Conservation (phyloP, 164 flowering plant genomes). For the Umbilicus rupestris region DNA sequence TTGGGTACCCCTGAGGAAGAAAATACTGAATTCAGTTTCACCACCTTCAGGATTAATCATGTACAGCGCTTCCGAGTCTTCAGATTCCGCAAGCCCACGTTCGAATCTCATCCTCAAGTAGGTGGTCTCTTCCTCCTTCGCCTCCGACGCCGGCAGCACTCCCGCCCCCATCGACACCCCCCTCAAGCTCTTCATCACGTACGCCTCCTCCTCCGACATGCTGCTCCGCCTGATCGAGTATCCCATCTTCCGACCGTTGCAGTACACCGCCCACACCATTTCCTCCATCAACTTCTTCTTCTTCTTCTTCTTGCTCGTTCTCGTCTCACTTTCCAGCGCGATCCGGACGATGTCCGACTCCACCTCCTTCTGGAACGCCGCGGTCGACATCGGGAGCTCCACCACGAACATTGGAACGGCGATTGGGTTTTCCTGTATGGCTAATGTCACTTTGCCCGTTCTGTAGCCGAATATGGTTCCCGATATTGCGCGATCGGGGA, state of each 20-base stretch:
- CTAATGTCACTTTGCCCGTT: conserved; percentile 48
- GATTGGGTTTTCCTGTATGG: conserved; percentile 71
- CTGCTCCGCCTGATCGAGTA: conserved; percentile 50
- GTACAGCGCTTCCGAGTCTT: conserved; percentile 71
- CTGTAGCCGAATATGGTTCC: conserved; percentile 69
- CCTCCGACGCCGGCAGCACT: conserved; percentile 39
- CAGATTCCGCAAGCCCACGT: conserved; percentile 56
- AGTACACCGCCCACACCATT: conserved; percentile 75
- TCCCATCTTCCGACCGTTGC: conserved; percentile 71
- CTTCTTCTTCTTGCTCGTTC: conserved; percentile 39
- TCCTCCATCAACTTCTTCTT: conserved; percentile 64
- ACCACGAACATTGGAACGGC: conserved; percentile 51
- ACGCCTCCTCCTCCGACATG: conserved; percentile 53
- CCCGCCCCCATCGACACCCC: conserved; percentile 96
- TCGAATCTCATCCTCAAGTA: conserved; percentile 80
- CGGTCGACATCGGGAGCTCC: conserved; percentile 58
- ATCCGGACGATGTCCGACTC: conserved; percentile 55
- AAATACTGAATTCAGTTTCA: conserved; percentile 77
- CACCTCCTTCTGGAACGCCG: conserved; percentile 62
- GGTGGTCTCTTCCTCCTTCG: conserved; percentile 55
- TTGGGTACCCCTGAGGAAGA: conserved; percentile 44
- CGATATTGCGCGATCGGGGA: conserved; percentile 40
- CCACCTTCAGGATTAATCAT: conserved; percentile 83
- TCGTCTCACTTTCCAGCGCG: conserved; percentile 71
- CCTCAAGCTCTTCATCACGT: conserved; percentile 58